A percentile compares a stretch with the other conserved stretches of the same genome.
phyloP scores from a whole-genome alignment of 129 eudicot genomes.

The Helianthus annuus region HanXRQr2.0-SUNRISE NC_035446.2:158660787-158661286 shows the following conservation, averaged over 20 bases:
- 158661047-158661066: slow-evolving; percentile 26
- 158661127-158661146: slow-evolving; percentile 29
- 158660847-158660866: slow-evolving; percentile 19
- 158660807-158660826: slow-evolving; percentile 27
- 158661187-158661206: slow-evolving; percentile 81
- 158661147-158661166: slow-evolving; percentile 17
- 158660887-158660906: slow-evolving; percentile 3
- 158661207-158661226: slow-evolving; percentile 9
- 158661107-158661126: slow-evolving; percentile 60
- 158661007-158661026: slow-evolving; percentile 34
- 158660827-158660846: slow-evolving; percentile 11
- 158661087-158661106: slow-evolving; percentile 51
- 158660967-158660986: slow-evolving; percentile 36
- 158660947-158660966: slow-evolving; percentile 23
- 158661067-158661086: slow-evolving; percentile 29
- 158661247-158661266: slow-evolving; percentile 52
- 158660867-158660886: slow-evolving; percentile 28
- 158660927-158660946: slow-evolving; percentile 21
- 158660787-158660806: slow-evolving; percentile 55
- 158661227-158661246: slow-evolving; percentile 17
- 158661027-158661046: slow-evolving; percentile 19
- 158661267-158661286: slow-evolving; percentile 17
- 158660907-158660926: slow-evolving; percentile 10
- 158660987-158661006: slow-evolving; percentile 49
- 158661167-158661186: slow-evolving; percentile 36